These are phyloP conservation scores for Benincasa hispida DNA, from an alignment of 306 rosid species.

Conservation along the genomic window DNA sequence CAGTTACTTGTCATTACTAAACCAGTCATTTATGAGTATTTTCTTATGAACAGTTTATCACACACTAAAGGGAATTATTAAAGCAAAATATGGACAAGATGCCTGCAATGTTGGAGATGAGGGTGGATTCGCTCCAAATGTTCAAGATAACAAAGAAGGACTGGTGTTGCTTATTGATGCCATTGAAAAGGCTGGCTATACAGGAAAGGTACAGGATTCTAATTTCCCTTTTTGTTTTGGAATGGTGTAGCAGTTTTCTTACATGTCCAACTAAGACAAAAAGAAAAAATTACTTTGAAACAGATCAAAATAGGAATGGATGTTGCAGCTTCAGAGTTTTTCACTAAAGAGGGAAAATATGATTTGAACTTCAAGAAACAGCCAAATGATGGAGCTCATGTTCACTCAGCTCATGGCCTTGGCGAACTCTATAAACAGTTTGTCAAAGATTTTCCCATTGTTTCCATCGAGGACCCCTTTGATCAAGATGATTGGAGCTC, in stretches of 20 bases:
- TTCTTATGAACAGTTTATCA: constrained; percentile 56
- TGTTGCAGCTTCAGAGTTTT: constrained; percentile 96
- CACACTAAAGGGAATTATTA: constrained; percentile 80
- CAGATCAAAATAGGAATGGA: constrained; percentile 99
- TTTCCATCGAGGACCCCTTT: constrained; percentile 95
- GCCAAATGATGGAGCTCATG: constrained; percentile 86
- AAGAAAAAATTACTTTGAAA: neutral
- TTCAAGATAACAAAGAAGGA: constrained; percentile 95
- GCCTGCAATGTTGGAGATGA: constrained; percentile 99
- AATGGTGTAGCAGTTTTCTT: neutral
- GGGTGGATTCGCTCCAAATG: constrained; percentile 99
- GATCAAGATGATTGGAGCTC: constrained; percentile 99
- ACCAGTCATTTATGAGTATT: neutral
- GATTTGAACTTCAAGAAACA: constrained; percentile 89
- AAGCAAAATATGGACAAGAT: constrained; percentile 94
- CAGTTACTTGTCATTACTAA: too few relatives aligned
- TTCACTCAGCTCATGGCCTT: constrained; percentile 65
- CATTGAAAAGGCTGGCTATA: constrained; percentile 93
- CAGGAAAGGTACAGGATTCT: constrained; percentile 59
- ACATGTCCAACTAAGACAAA: neutral
- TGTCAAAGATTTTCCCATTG: constrained; percentile 83
- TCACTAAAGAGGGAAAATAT: constrained; percentile 66
- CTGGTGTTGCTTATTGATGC: constrained; percentile 87
- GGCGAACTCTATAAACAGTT: constrained; percentile 66
- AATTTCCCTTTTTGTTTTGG: neutral